These are phyloP conservation scores for Ampelocalamus luodianensis DNA, from an alignment of 176 grass and related monocot genomes.

Conservation along the genomic window DNA sequence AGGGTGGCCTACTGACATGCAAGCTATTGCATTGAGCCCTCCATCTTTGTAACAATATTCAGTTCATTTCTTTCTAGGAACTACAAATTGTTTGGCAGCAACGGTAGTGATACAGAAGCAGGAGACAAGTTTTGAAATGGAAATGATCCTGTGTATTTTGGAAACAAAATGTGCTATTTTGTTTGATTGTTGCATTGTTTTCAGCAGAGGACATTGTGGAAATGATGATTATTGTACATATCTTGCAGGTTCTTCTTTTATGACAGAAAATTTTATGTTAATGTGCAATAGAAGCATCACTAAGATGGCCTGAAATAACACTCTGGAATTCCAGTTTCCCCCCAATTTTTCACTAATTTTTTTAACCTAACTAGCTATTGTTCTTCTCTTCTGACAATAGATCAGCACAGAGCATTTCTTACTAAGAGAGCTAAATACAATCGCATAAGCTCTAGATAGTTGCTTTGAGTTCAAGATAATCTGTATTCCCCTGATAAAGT, in stretches of 20 bases:
- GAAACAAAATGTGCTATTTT: neutral
- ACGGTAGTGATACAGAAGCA: neutral
- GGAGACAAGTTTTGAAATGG: neutral
- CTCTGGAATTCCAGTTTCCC: neutral
- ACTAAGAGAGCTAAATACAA: neutral
- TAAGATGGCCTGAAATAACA: neutral
- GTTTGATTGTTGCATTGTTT: neutral
- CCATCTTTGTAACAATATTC: neutral
- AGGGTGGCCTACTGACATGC: neutral
- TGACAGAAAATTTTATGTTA: neutral
- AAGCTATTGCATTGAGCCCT: neutral
- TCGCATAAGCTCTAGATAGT: neutral
- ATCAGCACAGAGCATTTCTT: neutral
- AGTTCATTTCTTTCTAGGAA: neutral
- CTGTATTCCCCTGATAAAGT: neutral
- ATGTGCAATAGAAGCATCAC: neutral
- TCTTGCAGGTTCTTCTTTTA: neutral
- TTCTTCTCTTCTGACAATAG: conserved; percentile 3
- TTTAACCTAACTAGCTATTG: neutral
- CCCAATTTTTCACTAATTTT: neutral
- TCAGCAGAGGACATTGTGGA: neutral
- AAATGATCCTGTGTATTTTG: neutral
- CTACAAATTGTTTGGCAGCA: neutral
- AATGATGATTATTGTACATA: neutral
- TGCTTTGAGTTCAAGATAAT: neutral